Evolutionary conservation across 2,329 filamentous ascomycete genomes (phyloP).

Genomic region (Cordyceps militaris): DNA sequence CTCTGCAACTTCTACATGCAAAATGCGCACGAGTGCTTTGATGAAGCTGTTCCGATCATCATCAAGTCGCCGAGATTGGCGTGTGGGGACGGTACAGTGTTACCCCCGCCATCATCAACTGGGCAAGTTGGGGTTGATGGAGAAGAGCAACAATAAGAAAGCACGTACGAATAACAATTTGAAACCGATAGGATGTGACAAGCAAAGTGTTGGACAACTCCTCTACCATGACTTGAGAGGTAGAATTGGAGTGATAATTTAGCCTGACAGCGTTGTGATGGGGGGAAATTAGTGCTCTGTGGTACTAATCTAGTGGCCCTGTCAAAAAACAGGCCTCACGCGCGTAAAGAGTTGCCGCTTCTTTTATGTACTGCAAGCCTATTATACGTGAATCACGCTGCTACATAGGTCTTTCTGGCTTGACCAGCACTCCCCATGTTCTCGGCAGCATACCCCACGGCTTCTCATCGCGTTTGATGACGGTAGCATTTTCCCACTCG

Average conservation of each 20-base stretch:
- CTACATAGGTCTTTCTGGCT: background rate
- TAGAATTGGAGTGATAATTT: background rate
- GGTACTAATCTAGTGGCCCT: no score
- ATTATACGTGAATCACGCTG: no score
- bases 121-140: background rate
- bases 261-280: no score
- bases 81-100: background rate
- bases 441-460: slow-evolving; percentile 24
- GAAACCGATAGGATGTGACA: background rate
- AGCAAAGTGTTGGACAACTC: background rate
- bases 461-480: slow-evolving; percentile 22
- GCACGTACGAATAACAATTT: background rate
- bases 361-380: no score
- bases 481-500: slow-evolving; percentile 26
- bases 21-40: background rate
- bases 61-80: background rate
- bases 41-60: background rate
- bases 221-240: background rate
- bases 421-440: slow-evolving; percentile 25
- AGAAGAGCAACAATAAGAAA: background rate
- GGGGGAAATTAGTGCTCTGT: no score
- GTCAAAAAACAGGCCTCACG: no score
- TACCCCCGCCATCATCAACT: background rate
- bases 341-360: no score
- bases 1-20: background rate